Percentiles rank a stretch among this genome's conserved stretches.
Evolutionary conservation across 129 eudicot genomes (phyloP).

Genomic region (Cynara cardunculus): DNA sequence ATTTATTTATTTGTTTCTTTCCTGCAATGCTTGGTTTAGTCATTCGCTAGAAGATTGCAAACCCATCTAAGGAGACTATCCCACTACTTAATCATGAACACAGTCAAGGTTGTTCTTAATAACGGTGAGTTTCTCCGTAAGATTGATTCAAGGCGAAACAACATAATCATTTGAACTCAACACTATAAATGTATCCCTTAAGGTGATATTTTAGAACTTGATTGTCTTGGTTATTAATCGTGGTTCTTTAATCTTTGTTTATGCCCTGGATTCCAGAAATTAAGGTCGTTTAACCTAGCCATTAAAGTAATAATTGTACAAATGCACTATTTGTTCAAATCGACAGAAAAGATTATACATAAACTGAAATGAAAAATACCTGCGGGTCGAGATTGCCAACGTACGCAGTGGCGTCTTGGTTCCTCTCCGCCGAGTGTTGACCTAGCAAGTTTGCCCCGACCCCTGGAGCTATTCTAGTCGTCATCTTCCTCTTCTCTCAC

Average conservation of each 20-base stretch:
- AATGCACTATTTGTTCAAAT: not conserved
- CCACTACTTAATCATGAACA: not conserved
- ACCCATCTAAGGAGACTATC: not conserved
- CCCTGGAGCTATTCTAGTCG: conserved; percentile 95
- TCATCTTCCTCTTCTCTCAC: conserved; percentile 41
- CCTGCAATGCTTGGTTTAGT: not conserved
- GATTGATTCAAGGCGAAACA: not conserved
- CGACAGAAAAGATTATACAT: not conserved
- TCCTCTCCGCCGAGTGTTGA: conserved; percentile 98
- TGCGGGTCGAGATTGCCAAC: conserved; percentile 96
- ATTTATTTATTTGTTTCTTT: not conserved
- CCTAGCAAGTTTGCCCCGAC: conserved; percentile 92
- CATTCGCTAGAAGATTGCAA: not conserved
- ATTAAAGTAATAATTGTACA: not conserved
- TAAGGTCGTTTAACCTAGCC: not conserved
- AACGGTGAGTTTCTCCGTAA: not conserved
- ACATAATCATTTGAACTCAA: not conserved
- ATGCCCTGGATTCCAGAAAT: not conserved
- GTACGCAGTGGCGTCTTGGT: conserved; percentile 99
- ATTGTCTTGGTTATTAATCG: not conserved
- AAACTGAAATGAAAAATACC: conserved; percentile 20
- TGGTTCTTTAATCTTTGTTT: not conserved
- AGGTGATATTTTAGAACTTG: not conserved
- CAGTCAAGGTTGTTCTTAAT: not conserved
- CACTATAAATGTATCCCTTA: not conserved